Evolutionary conservation across 768 basidiomycete genomes (phyloP).

Genomic region (Termitomyces sp.): DNA sequence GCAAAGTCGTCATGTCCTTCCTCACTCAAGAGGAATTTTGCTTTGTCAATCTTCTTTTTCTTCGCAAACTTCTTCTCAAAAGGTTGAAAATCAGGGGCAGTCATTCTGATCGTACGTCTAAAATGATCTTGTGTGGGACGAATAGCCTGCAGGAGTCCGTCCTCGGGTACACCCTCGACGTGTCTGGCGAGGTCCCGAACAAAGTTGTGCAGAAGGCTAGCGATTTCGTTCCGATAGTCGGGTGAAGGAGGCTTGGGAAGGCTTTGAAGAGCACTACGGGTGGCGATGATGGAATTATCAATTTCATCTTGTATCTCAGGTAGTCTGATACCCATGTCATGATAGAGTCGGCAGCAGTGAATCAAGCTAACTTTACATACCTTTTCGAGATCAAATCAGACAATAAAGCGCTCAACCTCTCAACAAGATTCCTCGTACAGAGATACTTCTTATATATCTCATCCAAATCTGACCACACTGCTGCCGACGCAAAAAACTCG

Average conservation of each 20-base stretch:
- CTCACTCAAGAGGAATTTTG: slow-evolving; percentile 34
- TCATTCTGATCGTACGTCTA: slow-evolving; percentile 37
- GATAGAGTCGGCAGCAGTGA: neutral
- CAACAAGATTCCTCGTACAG: slow-evolving; percentile 50
- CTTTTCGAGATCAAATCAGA: slow-evolving; percentile 58
- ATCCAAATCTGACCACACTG: slow-evolving; percentile 54
- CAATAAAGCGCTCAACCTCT: slow-evolving; percentile 51
- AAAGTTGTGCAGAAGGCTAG: slow-evolving; percentile 42
- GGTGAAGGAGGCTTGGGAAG: slow-evolving; percentile 48
- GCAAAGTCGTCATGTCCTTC: slow-evolving; percentile 21
- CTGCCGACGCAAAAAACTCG: slow-evolving; percentile 44
- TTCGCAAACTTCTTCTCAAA: slow-evolving; percentile 22
- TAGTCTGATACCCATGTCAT: slow-evolving; percentile 33
- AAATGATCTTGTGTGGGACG: slow-evolving; percentile 44
- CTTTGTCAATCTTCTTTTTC: slow-evolving; percentile 11
- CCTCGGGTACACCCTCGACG: slow-evolving; percentile 48
- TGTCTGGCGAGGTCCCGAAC: slow-evolving; percentile 33
- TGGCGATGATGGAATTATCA: slow-evolving; percentile 33
- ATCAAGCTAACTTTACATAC: slow-evolving; percentile 25
- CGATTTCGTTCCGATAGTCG: slow-evolving; percentile 54
- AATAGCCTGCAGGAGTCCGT: slow-evolving; percentile 53
- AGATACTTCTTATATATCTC: slow-evolving; percentile 43
- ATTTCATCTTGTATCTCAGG: slow-evolving; percentile 60
- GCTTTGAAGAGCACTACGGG: slow-evolving; percentile 18
- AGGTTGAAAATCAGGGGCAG: slow-evolving; percentile 55